Base-by-base conservation (phyloP, 2,329 filamentous ascomycete genomes). In the Didymella glomerata region DNA sequence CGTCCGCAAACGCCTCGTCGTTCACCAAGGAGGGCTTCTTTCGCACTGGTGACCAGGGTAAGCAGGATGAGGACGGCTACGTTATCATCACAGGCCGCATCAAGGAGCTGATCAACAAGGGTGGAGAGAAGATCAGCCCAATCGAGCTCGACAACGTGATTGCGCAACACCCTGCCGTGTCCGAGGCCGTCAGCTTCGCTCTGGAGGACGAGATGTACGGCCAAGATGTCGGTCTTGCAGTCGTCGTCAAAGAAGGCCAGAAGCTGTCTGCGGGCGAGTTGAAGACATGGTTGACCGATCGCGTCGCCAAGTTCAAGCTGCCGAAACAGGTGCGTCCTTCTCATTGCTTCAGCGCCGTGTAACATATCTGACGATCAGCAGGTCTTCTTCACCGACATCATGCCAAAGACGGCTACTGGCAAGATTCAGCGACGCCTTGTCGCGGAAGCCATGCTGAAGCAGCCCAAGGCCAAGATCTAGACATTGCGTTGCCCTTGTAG, bases 51-150 rank as follows among this genome's bases (percentile, higher is more conserved):
- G 92, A 96, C 73, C 91, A 96, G 77, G 92, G 92, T 48, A 90
- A 90, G 79, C 84, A 87, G 74, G 92, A 96, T 70, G 80, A 86
- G 57, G 90, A 95, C 67, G 91, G 91, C 60, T 96, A 95, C 73
- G 81, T 96, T 11, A 84, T 91, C 71, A 94, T 96, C 77, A 96
- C 92, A 0, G 92, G 92, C n/a, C 85, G 92, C 52, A 96, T 96
- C 80, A 96, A 96, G 83, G 92, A 96, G 79, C 83, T 96, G 51
- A 96, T 96, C 82, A 93, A 93, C 79, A 93, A 94, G 79, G 91
- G 90, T 54, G 92, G 92, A 60, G 92, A 96, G 81, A 95, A 95
- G 81, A 95, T 96, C 74, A 91, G 88, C 66, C 92, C 92, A 1
- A 93, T 95, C 54, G 92, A 96, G 79, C 83, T 96, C 32, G 92